A percentile compares a stretch with the other conserved stretches of the same genome.
Evolutionary conservation across 345 rosid species (phyloP).

Genomic region (Hibiscus trionum): DNA sequence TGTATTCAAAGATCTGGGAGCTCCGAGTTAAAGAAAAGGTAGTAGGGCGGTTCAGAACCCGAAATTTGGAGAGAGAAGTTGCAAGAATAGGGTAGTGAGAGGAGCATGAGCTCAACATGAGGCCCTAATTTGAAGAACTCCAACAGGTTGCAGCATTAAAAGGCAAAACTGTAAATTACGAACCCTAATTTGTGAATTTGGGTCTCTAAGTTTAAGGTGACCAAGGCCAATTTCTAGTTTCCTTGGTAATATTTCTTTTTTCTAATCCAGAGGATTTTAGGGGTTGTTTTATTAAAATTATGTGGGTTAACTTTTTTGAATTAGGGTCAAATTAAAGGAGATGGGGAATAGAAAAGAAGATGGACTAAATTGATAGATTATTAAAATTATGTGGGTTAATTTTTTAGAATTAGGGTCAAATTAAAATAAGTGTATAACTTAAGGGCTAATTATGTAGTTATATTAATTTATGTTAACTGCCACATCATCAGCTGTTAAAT

Average conservation of each 20-base stretch:
- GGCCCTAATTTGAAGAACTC: constrained; percentile 18
- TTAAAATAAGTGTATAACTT: too few relatives aligned
- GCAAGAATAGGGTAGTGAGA: constrained; percentile 46
- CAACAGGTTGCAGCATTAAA: constrained; percentile 14
- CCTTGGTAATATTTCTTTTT: background rate
- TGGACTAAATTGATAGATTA: too few relatives aligned
- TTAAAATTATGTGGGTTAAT: too few relatives aligned
- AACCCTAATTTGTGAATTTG: constrained; percentile 7
- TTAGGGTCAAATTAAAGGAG: too few relatives aligned
- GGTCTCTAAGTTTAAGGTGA: background rate
- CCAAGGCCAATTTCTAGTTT: background rate
- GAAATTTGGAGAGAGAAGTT: constrained; percentile 35
- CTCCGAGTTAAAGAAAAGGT: constrained; percentile 30
- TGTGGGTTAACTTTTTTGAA: too few relatives aligned
- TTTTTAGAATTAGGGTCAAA: too few relatives aligned
- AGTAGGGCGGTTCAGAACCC: constrained; percentile 38
- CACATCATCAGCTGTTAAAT: too few relatives aligned
- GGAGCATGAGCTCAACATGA: constrained; percentile 80
- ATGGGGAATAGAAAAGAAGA: too few relatives aligned
- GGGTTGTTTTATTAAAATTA: too few relatives aligned
- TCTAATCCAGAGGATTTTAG: too few relatives aligned
- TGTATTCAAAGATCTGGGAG: constrained; percentile 35
- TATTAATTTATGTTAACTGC: too few relatives aligned
- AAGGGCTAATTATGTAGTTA: too few relatives aligned
- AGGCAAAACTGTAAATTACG: background rate